A percentile compares a stretch with the other conserved stretches of the same genome.
These are phyloP conservation scores for Fusarium neocosmosporiellum DNA, from an alignment of 2,329 filamentous ascomycete species.

Conservation along the genomic window DNA sequence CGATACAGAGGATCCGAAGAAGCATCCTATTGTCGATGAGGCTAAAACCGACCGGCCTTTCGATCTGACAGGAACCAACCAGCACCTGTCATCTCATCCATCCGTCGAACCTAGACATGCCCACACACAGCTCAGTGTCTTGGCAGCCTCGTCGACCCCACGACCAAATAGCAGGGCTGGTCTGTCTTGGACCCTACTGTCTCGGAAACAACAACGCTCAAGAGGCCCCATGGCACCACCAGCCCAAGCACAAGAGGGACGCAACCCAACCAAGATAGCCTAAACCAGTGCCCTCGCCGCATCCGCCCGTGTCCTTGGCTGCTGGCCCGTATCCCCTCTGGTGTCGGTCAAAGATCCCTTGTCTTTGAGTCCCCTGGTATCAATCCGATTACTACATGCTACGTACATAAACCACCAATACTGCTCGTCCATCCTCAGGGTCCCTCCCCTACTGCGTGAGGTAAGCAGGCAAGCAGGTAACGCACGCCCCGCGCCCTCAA, in stretches of 20 bases:
- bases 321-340: neutral
- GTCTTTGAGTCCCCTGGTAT: neutral
- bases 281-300: neutral
- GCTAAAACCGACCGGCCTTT: neutral
- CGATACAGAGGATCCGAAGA: neutral
- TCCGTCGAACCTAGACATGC: neutral
- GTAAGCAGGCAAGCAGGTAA: constrained; percentile 3
- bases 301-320: neutral
- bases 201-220: neutral
- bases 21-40: neutral
- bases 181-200: neutral
- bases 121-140: constrained; percentile 2
- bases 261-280: neutral
- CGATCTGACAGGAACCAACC: neutral
- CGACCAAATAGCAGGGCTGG: neutral
- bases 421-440: neutral
- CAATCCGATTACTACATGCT: neutral
- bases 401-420: neutral
- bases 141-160: constrained; percentile 5
- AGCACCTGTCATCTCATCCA: neutral
- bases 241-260: neutral
- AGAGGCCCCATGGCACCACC: neutral
- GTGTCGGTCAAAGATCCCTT: neutral
- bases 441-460: neutral
- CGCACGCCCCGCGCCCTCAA: constrained; percentile 39